These are phyloP conservation scores for Ramalina peruviana DNA, from an alignment of 495 filamentous ascomycete species.

Conservation along the genomic window DNA sequence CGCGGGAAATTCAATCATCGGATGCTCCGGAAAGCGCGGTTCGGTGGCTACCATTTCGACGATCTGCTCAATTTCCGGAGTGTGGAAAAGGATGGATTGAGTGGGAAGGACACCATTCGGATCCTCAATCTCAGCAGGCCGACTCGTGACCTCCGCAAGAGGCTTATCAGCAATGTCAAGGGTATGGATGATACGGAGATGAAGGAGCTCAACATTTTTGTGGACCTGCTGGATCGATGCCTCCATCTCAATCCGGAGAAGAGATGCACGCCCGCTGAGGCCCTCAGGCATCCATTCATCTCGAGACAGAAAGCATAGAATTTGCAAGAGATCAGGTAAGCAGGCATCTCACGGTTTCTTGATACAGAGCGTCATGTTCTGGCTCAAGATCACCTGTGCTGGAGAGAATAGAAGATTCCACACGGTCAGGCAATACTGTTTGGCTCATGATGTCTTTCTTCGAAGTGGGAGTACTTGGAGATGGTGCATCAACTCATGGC, in stretches of 20 bases:
- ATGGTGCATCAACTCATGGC: too few relatives aligned
- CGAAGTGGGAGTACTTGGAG: too few relatives aligned
- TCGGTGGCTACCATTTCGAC: slow-evolving; percentile 70
- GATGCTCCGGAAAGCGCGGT: slow-evolving; percentile 63
- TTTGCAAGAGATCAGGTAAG: too few relatives aligned
- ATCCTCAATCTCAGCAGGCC: slow-evolving; percentile 66
- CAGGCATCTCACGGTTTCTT: too few relatives aligned
- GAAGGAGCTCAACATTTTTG: slow-evolving; percentile 67
- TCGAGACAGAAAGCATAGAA: slow-evolving; percentile 16
- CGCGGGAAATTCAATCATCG: slow-evolving; percentile 85
- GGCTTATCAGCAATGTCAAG: slow-evolving; percentile 58
- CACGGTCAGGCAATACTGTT: too few relatives aligned
- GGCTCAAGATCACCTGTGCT: too few relatives aligned
- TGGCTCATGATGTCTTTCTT: too few relatives aligned
- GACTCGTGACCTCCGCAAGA: slow-evolving; percentile 63
- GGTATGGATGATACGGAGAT: slow-evolving; percentile 60
- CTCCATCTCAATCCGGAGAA: slow-evolving; percentile 87
- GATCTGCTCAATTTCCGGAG: slow-evolving; percentile 76
- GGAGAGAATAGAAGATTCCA: too few relatives aligned
- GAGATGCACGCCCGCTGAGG: slow-evolving; percentile 72
- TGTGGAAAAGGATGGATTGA: slow-evolving; percentile 70
- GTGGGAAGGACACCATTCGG: slow-evolving; percentile 60
- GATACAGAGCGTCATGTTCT: too few relatives aligned
- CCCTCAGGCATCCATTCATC: slow-evolving; percentile 78
- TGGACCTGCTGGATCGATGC: slow-evolving; percentile 77